Base-by-base conservation (phyloP, 306 rosid species). In the Coriaria nepalensis region DNA sequence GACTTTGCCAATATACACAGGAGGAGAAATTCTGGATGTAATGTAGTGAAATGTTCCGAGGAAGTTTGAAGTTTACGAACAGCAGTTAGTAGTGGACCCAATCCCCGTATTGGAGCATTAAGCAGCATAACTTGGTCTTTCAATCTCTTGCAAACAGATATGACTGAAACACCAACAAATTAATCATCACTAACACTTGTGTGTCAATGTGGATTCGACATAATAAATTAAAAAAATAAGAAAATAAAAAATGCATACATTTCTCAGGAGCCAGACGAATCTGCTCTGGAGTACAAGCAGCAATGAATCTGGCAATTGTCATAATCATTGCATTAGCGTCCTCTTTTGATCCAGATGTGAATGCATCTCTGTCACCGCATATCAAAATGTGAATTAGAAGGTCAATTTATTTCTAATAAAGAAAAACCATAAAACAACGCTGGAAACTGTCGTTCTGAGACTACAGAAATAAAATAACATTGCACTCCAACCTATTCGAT, bases 11-110 rank as follows among this genome's bases (percentile, higher is more conserved):
- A 64, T 74, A 90, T 63, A 68, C 98, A 90, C 34, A 90, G 92
- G 61, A 79, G 66, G 71, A 90, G 86, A 75, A 81, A 77, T 13
- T 90, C 98, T 0, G 94, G 74, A 71, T 90, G 98, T 50, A 90
- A 49, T 13, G 81, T 40, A 40, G 94, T 90, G 73, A 90, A 78
- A 47, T 78, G 83, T 56, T 82, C 96, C 0, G 68, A 36, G 20
- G 96, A 77, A 52, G 61, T 63, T 62, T 77, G 92, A 62, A 90
- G 77, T 49, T 82, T 90, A 72, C 73, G 64, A 49, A 82, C 56
- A 53, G 94, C 94, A 52, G 81, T 61, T 32, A 79, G 52, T 80
- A 90, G 10, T 0, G 96, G 98, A 60, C 78, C 93, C 56, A 85
- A 87, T 13, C 96, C 98, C 4, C 86, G 73, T 5, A 90, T 57